These are phyloP conservation scores for Phalaenopsis aphrodite DNA, from an alignment of 106 monocot genomes.

Conservation along the genomic window DNA sequence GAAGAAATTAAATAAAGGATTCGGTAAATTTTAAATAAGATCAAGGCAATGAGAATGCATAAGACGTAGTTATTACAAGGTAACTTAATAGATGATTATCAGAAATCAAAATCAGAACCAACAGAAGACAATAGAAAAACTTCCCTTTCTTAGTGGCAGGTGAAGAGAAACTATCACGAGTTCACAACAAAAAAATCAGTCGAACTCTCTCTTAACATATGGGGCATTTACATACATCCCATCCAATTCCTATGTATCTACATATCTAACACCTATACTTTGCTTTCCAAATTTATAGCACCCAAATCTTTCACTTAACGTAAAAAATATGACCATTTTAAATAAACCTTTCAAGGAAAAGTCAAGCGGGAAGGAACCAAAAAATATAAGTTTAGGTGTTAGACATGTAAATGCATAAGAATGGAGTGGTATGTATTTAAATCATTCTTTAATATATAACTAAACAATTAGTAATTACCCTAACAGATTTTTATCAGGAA, in stretches of 20 bases:
- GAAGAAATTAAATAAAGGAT: not conserved
- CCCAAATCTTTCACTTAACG: too few relatives aligned
- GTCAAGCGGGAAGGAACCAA: rapidly evolving
- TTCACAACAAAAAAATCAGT: not conserved
- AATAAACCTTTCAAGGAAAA: too few relatives aligned
- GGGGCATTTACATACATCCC: too few relatives aligned
- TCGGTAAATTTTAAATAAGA: not conserved
- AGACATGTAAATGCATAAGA: too few relatives aligned
- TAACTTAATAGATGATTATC: not conserved
- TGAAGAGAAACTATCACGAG: not conserved
- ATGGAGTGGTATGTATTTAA: too few relatives aligned
- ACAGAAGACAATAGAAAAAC: not conserved
- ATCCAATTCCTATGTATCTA: too few relatives aligned
- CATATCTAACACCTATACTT: too few relatives aligned
- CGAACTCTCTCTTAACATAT: not conserved
- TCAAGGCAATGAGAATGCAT: not conserved
- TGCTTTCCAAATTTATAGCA: too few relatives aligned
- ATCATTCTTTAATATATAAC: not conserved
- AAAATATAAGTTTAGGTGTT: too few relatives aligned
- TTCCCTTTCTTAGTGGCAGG: not conserved
- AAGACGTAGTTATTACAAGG: not conserved
- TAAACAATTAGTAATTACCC: not conserved
- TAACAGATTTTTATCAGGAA: not conserved
- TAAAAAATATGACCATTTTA: too few relatives aligned
- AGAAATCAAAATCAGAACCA: not conserved